phyloP scores from a whole-genome alignment of 805 yeast species.

The Lipomyces chichibuensis region DNA sequence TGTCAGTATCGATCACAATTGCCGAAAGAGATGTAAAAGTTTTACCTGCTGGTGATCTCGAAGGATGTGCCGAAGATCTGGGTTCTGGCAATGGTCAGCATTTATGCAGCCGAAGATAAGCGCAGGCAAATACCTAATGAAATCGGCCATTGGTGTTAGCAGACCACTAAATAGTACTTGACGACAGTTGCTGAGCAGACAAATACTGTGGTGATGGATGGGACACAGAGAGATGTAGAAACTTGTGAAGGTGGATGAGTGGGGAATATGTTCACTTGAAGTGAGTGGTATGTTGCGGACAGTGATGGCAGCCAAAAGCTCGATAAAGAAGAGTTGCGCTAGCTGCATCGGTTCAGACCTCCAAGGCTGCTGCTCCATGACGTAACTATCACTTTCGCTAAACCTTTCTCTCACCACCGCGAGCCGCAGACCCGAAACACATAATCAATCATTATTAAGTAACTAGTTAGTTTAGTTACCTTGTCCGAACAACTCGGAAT shows the following conservation, averaged over 20 bases:
- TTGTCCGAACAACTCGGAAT: background rate
- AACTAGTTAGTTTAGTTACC: too few species aligned
- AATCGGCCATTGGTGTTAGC: conserved; percentile 39
- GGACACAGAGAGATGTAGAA: background rate
- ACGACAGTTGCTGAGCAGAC: background rate
- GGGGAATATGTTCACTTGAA: background rate
- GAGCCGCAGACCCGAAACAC: background rate
- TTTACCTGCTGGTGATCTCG: conserved; percentile 68
- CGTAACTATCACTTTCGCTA: background rate
- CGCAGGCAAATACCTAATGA: conserved; percentile 37
- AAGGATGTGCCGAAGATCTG: conserved; percentile 95
- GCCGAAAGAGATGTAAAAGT: conserved; percentile 35
- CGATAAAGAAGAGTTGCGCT: background rate
- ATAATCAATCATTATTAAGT: background rate
- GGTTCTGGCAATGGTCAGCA: conserved; percentile 53
- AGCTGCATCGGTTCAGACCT: background rate
- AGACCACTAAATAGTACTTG: background rate
- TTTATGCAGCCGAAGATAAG: background rate
- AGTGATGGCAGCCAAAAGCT: background rate
- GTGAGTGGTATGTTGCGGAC: background rate
- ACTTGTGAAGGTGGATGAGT: background rate
- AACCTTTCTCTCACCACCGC: background rate
- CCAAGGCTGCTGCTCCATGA: background rate
- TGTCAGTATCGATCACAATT: background rate
- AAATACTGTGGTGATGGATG: background rate